Evolutionary conservation across 2,329 filamentous ascomycete genomes (phyloP).

Genomic region (Trichoderma atroviride): DNA sequence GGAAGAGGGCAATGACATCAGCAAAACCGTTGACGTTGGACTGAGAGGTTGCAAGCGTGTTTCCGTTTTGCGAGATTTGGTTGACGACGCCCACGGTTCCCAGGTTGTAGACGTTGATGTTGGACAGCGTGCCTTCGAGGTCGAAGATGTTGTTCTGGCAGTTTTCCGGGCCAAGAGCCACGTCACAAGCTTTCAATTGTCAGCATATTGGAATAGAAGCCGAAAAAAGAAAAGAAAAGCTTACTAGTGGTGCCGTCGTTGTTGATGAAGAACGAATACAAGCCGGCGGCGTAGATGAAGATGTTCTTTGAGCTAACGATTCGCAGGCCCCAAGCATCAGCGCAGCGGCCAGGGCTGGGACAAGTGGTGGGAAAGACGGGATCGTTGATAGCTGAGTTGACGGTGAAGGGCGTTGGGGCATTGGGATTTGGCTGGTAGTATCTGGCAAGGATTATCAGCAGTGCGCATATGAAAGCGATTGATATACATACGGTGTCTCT

Average conservation of each 20-base stretch:
- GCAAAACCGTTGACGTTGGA: constrained; percentile 3
- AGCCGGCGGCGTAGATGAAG: constrained; percentile 8
- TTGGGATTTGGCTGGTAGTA: constrained; percentile 36
- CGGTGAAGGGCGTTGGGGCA: constrained; percentile 32
- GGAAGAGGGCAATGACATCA: constrained; percentile 6
- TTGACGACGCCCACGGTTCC: constrained; percentile 15
- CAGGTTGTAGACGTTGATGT: constrained; percentile 7
- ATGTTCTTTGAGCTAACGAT: constrained; percentile 8
- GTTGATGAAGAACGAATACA: constrained; percentile 16
- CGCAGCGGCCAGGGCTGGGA: background rate
- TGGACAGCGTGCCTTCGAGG: constrained; percentile 5
- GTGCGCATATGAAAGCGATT: background rate
- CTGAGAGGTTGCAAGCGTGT: background rate
- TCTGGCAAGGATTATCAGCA: constrained; percentile 34
- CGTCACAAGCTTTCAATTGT: background rate
- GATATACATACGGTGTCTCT: constrained; percentile 44
- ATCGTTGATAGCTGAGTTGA: constrained; percentile 4
- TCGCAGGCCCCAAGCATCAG: constrained; percentile 12
- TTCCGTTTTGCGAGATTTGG: background rate
- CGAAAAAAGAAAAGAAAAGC: background rate
- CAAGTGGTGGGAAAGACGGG: constrained; percentile 9
- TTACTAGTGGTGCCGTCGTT: constrained; percentile 2
- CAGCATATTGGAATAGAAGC: background rate
- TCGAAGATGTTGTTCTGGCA: constrained; percentile 18
- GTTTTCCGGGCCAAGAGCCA: background rate